These are phyloP conservation scores for Mucuna pruriens DNA, from an alignment of 306 rosid genomes.

Conservation along the genomic window DNA sequence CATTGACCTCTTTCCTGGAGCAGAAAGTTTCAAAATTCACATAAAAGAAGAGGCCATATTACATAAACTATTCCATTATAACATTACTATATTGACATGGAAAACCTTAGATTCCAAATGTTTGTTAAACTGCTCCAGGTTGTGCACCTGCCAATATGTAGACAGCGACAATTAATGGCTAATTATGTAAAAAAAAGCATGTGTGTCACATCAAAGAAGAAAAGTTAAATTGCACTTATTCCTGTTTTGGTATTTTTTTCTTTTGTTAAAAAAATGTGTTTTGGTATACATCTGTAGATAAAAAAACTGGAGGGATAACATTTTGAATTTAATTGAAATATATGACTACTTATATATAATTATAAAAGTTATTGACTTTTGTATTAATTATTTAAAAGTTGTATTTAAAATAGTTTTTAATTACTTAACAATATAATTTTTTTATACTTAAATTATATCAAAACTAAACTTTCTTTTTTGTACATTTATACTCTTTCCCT, in stretches of 20 bases:
- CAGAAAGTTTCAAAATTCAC: not conserved
- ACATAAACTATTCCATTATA: not conserved
- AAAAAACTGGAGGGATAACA: not conserved
- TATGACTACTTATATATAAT: too few species aligned
- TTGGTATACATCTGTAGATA: not conserved
- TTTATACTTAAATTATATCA: too few species aligned
- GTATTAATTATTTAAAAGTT: too few species aligned
- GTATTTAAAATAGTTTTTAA: too few species aligned
- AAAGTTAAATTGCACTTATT: not conserved
- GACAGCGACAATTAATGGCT: not conserved
- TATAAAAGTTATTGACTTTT: too few species aligned
- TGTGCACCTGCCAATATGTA: slow-evolving; percentile 48
- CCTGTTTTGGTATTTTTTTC: not conserved
- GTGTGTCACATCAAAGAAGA: not conserved
- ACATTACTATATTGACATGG: not conserved
- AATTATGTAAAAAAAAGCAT: not conserved
- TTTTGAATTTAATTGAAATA: not conserved
- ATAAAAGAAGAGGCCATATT: not conserved
- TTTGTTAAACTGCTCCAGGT: slow-evolving; percentile 51
- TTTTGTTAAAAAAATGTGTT: too few species aligned
- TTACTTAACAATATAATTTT: too few species aligned
- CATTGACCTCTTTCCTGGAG: slow-evolving; percentile 19
- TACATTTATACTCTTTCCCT: too few species aligned
- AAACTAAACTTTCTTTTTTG: too few species aligned
- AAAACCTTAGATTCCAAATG: slow-evolving; percentile 65